Percentiles rank a stretch among this genome's conserved stretches.
These are phyloP conservation scores for Chlorella sp. DNA, from an alignment of 139 green algal species.

Conservation along the genomic window DNA sequence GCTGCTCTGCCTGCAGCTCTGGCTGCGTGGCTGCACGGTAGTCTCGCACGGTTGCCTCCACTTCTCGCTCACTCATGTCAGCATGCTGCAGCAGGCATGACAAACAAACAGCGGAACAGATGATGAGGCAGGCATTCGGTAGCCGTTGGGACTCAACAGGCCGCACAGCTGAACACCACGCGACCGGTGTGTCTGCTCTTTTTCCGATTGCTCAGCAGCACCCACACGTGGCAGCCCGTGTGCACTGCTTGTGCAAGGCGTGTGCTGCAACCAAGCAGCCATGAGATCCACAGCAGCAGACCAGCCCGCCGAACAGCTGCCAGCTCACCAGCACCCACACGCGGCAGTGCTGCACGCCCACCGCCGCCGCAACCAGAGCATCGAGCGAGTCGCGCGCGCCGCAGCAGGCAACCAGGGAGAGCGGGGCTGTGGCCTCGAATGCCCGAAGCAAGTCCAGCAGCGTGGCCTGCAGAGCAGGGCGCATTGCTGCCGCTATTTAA, in stretches of 20 bases:
- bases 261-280: too few relatives aligned
- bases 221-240: too few relatives aligned
- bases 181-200: too few relatives aligned
- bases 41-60: constrained; percentile 16
- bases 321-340: constrained; percentile 38
- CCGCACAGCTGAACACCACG: too few relatives aligned
- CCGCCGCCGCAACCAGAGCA: not conserved
- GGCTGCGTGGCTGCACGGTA: constrained; percentile 14
- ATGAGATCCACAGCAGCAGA: too few relatives aligned
- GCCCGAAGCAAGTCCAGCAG: constrained; percentile 38
- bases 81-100: constrained; percentile 25
- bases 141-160: too few relatives aligned
- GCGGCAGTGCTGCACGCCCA: not conserved
- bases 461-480: constrained; percentile 18
- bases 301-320: too few relatives aligned
- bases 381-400: constrained; percentile 29
- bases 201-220: too few relatives aligned
- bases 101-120: too few relatives aligned
- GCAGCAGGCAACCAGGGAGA: constrained; percentile 36
- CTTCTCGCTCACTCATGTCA: constrained; percentile 36
- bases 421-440: constrained; percentile 22
- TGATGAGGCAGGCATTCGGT: too few relatives aligned
- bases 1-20: not conserved
- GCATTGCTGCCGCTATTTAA: too few relatives aligned
- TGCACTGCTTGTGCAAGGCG: too few relatives aligned